These are phyloP conservation scores for Pseudogymnoascus pannorum DNA, from an alignment of 2,329 filamentous ascomycete species.

Conservation along the genomic window DNA sequence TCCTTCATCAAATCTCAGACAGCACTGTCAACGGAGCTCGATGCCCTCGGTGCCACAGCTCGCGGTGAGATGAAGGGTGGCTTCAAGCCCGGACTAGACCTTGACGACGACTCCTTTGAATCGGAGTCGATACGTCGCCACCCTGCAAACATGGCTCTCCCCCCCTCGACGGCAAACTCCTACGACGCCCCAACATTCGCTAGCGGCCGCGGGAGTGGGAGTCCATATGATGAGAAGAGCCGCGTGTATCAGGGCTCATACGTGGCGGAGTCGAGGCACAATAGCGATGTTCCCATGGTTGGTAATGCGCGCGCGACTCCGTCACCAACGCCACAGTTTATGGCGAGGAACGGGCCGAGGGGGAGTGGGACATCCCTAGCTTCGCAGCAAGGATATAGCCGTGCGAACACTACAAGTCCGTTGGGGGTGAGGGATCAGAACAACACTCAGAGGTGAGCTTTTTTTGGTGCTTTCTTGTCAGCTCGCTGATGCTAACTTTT, in stretches of 20 bases:
- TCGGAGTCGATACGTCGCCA: slow-evolving; percentile 45
- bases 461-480: background rate
- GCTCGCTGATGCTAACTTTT: slow-evolving; percentile 21
- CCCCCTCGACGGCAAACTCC: slow-evolving; percentile 28
- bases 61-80: slow-evolving; percentile 66
- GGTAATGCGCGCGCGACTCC: slow-evolving; percentile 16
- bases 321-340: slow-evolving; percentile 12
- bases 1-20: slow-evolving; percentile 97
- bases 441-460: slow-evolving; percentile 36
- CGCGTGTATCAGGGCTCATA: slow-evolving; percentile 18
- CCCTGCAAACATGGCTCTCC: slow-evolving; percentile 30
- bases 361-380: slow-evolving; percentile 24
- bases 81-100: slow-evolving; percentile 51
- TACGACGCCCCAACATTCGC: slow-evolving; percentile 46
- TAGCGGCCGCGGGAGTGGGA: slow-evolving; percentile 16
- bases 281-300: slow-evolving; percentile 16
- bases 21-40: slow-evolving; percentile 61
- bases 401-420: slow-evolving; percentile 31
- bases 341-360: slow-evolving; percentile 24
- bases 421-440: background rate
- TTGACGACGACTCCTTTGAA: slow-evolving; percentile 64
- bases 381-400: slow-evolving; percentile 27
- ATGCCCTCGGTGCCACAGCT: slow-evolving; percentile 84
- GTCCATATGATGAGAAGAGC: slow-evolving; percentile 20
- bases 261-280: slow-evolving; percentile 23